Base-by-base conservation (phyloP, 1,139 yeast genomes). In the Candida pseudocylindracea region DNA sequence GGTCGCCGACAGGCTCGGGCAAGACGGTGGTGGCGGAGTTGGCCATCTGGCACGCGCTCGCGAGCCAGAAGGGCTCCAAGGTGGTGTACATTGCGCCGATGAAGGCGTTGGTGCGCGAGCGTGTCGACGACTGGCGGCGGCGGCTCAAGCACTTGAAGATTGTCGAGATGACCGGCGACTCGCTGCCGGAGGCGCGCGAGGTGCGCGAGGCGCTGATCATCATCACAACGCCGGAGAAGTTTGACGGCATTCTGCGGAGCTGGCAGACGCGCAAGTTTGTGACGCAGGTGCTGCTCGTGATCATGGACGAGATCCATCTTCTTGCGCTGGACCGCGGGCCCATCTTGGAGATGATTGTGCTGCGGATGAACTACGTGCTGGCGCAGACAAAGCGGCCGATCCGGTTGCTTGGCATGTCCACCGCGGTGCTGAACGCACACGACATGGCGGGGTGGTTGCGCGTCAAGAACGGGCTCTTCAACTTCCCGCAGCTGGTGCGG, bases 381-480 rank as follows among this genome's bases (percentile, higher is more conserved):
- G 65, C 80, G 1, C 75, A 68, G 41, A 81, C 92, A 0, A 66
- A 69, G 36, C 64, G 64, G 35, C 85, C 85, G 1, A 72, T 85
- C 13, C 55, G 99, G 38, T 54, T 91, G 30, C 53, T 91, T 32
- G 99, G 99, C 26, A 70, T 91, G 76, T 83, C 96, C 2, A 88
- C 98, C 3, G 96, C 98, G 3, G 96, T 91, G 15, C 81, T 96
- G 0, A 91, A 91, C 54, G 96, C 98, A 0, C 72, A 79, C 48
- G 99, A 91, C 51, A 75, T 91, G 92, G 98, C 95, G 0, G 80
- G 92, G 10, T 91, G 99, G 99, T 58, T 91, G 15, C 91, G 93
- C 12, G 93, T 85, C 7, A 68, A 71, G 39, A 76, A 75, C 38
- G 98, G 96, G 0, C 54, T 91, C 34, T 91, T 76, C 52, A 91